Percentiles rank a stretch among this genome's conserved stretches.
Conservation (phyloP, 2,329 filamentous ascomycete species). For the Orbilia blumenaviensis region DNA sequence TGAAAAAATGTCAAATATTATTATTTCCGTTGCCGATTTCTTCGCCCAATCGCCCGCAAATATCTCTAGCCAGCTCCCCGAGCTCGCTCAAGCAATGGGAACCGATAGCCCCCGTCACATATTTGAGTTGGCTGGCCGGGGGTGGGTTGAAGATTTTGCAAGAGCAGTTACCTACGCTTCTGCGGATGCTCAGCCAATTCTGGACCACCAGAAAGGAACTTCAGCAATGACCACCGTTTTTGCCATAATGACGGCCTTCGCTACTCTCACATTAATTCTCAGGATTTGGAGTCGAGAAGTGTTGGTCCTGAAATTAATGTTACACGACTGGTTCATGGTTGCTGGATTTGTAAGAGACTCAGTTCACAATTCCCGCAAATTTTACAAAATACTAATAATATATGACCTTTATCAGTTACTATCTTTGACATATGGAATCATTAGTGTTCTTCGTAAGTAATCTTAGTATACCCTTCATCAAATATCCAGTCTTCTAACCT, state of each 20-base stretch:
- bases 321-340: conserved; percentile 51
- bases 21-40: conserved; percentile 12
- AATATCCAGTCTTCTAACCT: neutral
- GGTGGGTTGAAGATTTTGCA: conserved; percentile 1
- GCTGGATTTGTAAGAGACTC: conserved; percentile 33
- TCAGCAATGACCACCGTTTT: conserved; percentile 5
- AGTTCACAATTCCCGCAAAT: neutral
- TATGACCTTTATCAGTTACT: conserved; percentile 5
- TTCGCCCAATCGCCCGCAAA: neutral
- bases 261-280: conserved; percentile 12
- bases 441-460: conserved; percentile 37
- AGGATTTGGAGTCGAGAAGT: conserved; percentile 46
- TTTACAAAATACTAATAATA: neutral
- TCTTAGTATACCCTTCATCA: neutral
- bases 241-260: conserved; percentile 21
- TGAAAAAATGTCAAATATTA: conserved; percentile 21
- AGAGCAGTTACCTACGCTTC: conserved; percentile 6
- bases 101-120: conserved; percentile 12
- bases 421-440: conserved; percentile 24
- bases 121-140: neutral
- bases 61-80: neutral
- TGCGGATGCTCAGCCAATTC: neutral
- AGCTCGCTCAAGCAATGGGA: conserved; percentile 18
- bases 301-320: conserved; percentile 29
- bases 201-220: conserved; percentile 17